A percentile compares a stretch with the other conserved stretches of the same genome.
phyloP scores from a whole-genome alignment of 306 rosid species.

The Cicer judaicum region DNA sequence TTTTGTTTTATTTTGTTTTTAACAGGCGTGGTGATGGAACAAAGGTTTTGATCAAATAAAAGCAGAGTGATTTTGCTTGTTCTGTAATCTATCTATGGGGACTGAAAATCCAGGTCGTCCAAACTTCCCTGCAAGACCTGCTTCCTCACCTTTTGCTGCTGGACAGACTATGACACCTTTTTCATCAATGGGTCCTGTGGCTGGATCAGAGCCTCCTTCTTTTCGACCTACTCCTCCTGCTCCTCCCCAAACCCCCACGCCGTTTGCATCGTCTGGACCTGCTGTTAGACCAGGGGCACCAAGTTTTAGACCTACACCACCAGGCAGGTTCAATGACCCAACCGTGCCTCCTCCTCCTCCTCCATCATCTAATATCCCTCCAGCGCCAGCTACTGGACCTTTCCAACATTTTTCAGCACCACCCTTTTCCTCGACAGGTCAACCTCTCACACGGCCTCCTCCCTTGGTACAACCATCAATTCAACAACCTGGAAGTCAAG shows the following conservation, averaged over 20 bases:
- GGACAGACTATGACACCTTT: conserved; percentile 69
- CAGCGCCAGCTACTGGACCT: conserved; percentile 47
- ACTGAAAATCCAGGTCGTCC: conserved; percentile 84
- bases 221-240: conserved; percentile 61
- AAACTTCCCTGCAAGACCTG: conserved; percentile 70
- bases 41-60: conserved; percentile 39
- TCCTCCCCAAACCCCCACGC: conserved; percentile 53
- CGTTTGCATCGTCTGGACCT: conserved; percentile 59
- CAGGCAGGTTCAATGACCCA: conserved; percentile 74
- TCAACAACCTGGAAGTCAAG: conserved; percentile 59
- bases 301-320: conserved; percentile 68
- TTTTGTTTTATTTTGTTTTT: conserved; percentile 3
- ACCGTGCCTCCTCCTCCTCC: conserved; percentile 73
- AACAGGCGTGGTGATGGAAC: conserved; percentile 59
- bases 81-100: conserved; percentile 68
- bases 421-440: conserved; percentile 57
- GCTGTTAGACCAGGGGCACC: conserved; percentile 59
- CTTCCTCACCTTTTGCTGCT: conserved; percentile 62
- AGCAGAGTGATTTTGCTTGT: conserved; percentile 45
- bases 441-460: conserved; percentile 51
- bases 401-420: conserved; percentile 69
- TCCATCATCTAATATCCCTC: conserved; percentile 57
- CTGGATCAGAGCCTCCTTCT: conserved; percentile 66
- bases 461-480: conserved; percentile 59
- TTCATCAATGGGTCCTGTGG: conserved; percentile 71